Base-by-base conservation (phyloP, 805 yeast genomes). In the Metschnikowia lochheadii region DNA sequence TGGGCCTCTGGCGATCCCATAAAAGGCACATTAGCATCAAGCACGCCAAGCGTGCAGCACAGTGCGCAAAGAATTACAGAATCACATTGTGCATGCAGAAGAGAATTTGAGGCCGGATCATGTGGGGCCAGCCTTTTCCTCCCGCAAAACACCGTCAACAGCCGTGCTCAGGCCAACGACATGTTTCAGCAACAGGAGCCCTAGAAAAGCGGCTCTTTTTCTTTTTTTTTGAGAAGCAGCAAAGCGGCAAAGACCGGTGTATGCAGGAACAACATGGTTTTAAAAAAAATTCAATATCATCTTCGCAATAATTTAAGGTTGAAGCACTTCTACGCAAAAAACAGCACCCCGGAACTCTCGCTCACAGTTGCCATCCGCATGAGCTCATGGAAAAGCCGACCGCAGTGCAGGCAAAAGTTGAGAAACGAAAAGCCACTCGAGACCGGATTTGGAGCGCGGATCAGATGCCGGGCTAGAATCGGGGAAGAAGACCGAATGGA, bases 11-110 rank as follows among this genome's bases (percentile, higher is more conserved):
- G 29, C 18, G 44, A 33, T 37, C 45, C 37, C 37, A 15, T n/a
- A 29, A 13, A 29, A 17, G 37, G 36, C 33, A 41, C 44, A 20
- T 29, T 13, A 41, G 36, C 36, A 29, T 18, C 15, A 29, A 18
- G 35, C 45, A 33, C 14, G 38, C 38, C 45, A 32, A 42, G 45
- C 38, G 40, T 35, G 46, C 46, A 44, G 40, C 39, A 13, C 35
- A 11, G 21, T 44, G 46, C 46, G 46, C 46, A 14, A 17, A 35
- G 40, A 26, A 26, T 44, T 44, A 26, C 46, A 26, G 31, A 35
- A 26, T 23, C 20, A 15, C 32, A 35, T 23, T 44, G 46, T 44
- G 40, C 46, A 35, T 44, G 40, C 40, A 44, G 40, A 23, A 17
- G 32, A 43, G 14, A 26, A 18, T 13, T 11, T 41, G 5, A 14